Conservation (phyloP, 108 stramenopile species). For the Nitzschia sp. region DNA sequence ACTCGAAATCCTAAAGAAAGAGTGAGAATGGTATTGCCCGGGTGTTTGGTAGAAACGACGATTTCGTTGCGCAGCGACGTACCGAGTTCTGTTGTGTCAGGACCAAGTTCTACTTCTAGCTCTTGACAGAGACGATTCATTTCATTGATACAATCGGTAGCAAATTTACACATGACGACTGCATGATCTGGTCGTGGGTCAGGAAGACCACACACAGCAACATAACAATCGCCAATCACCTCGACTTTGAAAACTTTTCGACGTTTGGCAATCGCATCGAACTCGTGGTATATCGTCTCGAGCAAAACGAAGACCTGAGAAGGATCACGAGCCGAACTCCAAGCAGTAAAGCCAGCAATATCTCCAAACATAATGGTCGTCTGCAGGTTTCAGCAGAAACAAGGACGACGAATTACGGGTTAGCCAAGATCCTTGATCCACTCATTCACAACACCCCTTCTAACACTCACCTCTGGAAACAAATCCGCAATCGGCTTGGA, state of each 20-base stretch:
- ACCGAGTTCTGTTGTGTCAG: constrained; percentile 21
- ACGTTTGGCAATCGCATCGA: constrained; percentile 41
- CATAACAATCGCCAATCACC: constrained; percentile 34
- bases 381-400: too few relatives aligned
- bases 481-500: constrained; percentile 29
- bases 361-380: constrained; percentile 30
- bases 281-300: constrained; percentile 55
- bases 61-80: too few relatives aligned
- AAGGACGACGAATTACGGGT: too few relatives aligned
- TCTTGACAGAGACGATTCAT: background rate
- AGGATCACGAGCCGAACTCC: constrained; percentile 53
- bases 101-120: constrained; percentile 14
- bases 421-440: too few relatives aligned
- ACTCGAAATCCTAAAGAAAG: too few relatives aligned
- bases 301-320: constrained; percentile 53
- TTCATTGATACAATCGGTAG: constrained; percentile 8
- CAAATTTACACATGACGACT: constrained; percentile 15
- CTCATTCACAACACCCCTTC: too few relatives aligned
- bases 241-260: constrained; percentile 53
- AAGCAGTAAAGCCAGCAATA: constrained; percentile 54
- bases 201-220: constrained; percentile 14
- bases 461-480: too few relatives aligned
- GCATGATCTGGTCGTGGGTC: constrained; percentile 17
- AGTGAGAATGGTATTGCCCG: too few relatives aligned
- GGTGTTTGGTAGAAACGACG: too few relatives aligned